These are phyloP conservation scores for Ambrosia trifida DNA, from an alignment of 129 eudicot species.

Conservation along the genomic window DNA sequence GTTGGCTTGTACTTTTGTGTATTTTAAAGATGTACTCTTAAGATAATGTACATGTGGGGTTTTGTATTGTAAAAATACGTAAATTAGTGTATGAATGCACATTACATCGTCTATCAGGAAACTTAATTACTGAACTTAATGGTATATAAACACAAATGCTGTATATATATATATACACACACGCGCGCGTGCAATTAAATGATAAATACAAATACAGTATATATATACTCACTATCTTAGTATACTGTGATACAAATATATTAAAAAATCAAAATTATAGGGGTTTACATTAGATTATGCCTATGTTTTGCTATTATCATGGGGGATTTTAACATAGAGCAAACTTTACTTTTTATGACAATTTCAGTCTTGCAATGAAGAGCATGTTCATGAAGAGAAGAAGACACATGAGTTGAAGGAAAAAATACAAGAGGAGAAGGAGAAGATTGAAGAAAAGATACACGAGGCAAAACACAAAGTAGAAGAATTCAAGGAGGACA, in stretches of 20 bases:
- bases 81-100: not conserved
- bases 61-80: not conserved
- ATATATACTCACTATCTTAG: too few relatives aligned
- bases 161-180: too few relatives aligned
- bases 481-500: slow-evolving; percentile 9
- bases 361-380: slow-evolving; percentile 33
- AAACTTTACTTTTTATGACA: not conserved
- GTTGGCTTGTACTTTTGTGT: not conserved
- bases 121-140: not conserved
- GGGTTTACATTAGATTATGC: not conserved
- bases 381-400: slow-evolving; percentile 9
- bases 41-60: not conserved
- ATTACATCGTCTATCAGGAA: not conserved
- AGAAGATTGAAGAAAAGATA: not conserved
- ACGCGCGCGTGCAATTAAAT: too few relatives aligned
- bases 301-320: not conserved
- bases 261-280: not conserved
- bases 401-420: slow-evolving; percentile 27
- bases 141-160: too few relatives aligned
- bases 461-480: not conserved
- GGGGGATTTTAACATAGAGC: not conserved
- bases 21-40: not conserved
- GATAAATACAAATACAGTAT: too few relatives aligned
- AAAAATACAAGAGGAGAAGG: slow-evolving; percentile 24
- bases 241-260: too few relatives aligned